Evolutionary conservation across 768 basidiomycete genomes (phyloP).

Genomic region (Pulveroboletus sp.): DNA sequence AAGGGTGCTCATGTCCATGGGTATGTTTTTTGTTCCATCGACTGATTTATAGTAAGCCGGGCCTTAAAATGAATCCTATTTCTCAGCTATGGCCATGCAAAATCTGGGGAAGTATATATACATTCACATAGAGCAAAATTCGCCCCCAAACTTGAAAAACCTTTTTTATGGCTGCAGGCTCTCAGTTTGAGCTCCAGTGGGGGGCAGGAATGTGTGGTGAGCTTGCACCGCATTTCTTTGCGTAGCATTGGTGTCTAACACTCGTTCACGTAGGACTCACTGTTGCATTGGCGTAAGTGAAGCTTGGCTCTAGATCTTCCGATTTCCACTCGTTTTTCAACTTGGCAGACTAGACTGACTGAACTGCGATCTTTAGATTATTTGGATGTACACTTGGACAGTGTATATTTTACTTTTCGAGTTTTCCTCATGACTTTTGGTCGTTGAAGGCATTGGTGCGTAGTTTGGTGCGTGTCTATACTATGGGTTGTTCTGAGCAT

Average conservation of each 20-base stretch:
- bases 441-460: conserved; percentile 8
- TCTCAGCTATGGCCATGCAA: not conserved
- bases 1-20: too few species aligned
- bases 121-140: too few species aligned
- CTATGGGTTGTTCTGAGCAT: not conserved
- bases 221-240: not conserved
- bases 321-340: not conserved
- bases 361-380: not conserved
- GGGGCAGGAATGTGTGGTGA: conserved; percentile 1
- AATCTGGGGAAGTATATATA: too few species aligned
- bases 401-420: conserved; percentile 6
- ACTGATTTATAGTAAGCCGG: not conserved
- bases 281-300: conserved; percentile 1
- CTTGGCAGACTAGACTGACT: not conserved
- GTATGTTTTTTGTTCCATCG: too few species aligned
- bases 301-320: too few species aligned
- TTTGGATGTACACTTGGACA: conserved; percentile 12
- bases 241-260: not conserved
- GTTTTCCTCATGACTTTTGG: conserved; percentile 6
- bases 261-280: not conserved
- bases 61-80: conserved; percentile 3
- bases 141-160: too few species aligned
- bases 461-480: not conserved
- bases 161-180: not conserved
- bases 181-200: not conserved